Conservation (phyloP, 2,329 filamentous ascomycete genomes). For the Coniochaeta pulveracea region DNA sequence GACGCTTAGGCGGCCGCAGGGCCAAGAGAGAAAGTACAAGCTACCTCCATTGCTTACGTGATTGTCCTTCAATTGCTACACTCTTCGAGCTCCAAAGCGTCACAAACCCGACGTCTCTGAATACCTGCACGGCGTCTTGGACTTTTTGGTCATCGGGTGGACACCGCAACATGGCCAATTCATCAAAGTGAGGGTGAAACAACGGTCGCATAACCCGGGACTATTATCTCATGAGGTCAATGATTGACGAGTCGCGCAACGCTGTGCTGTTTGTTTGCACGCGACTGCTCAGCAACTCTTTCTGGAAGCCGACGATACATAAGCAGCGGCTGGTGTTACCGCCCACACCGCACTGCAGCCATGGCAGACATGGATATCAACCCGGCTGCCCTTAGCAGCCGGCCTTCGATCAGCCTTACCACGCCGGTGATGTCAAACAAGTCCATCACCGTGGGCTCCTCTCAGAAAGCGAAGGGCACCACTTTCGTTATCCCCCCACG, state of each 20-base stretch:
- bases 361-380: conserved; percentile 44
- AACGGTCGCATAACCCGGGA: conserved; percentile 28
- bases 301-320: conserved; percentile 13
- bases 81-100: too few relatives aligned
- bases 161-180: conserved; percentile 27
- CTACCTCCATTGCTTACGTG: too few relatives aligned
- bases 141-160: too few relatives aligned
- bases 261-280: conserved; percentile 33
- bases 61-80: too few relatives aligned
- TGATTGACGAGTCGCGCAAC: conserved; percentile 28
- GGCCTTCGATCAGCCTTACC: conserved; percentile 43
- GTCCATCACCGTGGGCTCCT: conserved; percentile 39
- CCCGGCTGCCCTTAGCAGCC: conserved; percentile 57
- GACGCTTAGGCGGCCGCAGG: too few relatives aligned
- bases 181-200: conserved; percentile 29
- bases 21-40: too few relatives aligned
- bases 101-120: too few relatives aligned
- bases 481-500: conserved; percentile 53
- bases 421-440: conserved; percentile 49
- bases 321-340: conserved; percentile 9
- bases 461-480: conserved; percentile 43
- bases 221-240: conserved; percentile 29
- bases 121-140: too few relatives aligned
- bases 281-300: conserved; percentile 24
- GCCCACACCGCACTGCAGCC: conserved; percentile 31